Evolutionary conservation across 768 basidiomycete genomes (phyloP), one percentile per base, ranked within the genome.

Genomic region (Trametes punicea): DNA sequence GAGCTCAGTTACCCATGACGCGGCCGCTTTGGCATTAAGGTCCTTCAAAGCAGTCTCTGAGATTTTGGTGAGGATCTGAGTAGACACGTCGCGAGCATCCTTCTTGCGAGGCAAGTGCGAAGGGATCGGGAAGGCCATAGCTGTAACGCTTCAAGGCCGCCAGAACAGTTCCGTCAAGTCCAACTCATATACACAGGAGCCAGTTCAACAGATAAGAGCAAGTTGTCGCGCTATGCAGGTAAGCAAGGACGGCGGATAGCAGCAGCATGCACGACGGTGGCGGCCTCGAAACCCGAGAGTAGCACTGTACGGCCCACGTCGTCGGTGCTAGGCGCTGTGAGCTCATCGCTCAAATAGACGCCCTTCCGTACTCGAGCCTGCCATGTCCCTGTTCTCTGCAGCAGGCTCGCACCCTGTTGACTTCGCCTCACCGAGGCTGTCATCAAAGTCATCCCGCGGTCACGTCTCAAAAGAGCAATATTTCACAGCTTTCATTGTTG

Each of bases 41-140:
- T 83, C 74, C 61, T 82, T 74, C 59, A 73, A 71, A 7, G 81
- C 80, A 9, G 82, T 81, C 26, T 81, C 76, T 59, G 88, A 86
- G 27, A 93, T 75, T 68, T 83, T 86, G 44, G 80, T 78, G 41
- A 93, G 77, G 36, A 92, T 81, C 57, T 77, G 75, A 0, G 90
- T 88, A 21, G 88, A 86, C 6, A 86, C 77, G 69, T 92, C 87
- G 60, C 80, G 77, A 30, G 78, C 74, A 58, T 70, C 69, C 57
- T 80, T 74, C 66, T 81, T 81, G 45, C 84, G 80, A n/a, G 88
- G 88, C 27, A 88, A 75, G 69, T 91, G 87, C 15, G 81, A 70
- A 58, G 88, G 89, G 57, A 88, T 62, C 46, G 83, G 81, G 70
- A 90, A 90, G 39, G 89, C 83, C 90, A 93, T 91, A 31, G 18